Evolutionary conservation across 2,329 filamentous ascomycete species (phyloP).

Genomic region (Chrysosporium keratinophilum): DNA sequence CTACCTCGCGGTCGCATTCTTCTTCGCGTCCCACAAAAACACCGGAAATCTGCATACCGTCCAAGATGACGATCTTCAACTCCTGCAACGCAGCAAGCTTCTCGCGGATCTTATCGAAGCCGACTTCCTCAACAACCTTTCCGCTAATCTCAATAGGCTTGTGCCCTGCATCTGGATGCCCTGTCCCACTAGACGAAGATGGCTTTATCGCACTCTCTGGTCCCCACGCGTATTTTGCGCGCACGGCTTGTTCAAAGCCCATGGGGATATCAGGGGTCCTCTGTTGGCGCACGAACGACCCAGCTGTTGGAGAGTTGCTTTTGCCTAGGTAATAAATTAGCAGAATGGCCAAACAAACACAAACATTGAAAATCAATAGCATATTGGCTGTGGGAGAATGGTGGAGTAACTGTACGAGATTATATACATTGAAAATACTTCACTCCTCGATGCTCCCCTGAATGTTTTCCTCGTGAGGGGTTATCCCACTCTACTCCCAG

Average conservation of each 20-base stretch:
- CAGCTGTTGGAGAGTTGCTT: slow-evolving; percentile 56
- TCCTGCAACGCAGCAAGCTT: slow-evolving; percentile 68
- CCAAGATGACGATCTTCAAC: slow-evolving; percentile 69
- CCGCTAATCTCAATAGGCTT: slow-evolving; percentile 59
- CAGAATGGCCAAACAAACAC: not conserved
- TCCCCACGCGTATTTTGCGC: slow-evolving; percentile 70
- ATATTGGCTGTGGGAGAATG: not conserved
- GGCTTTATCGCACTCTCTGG: slow-evolving; percentile 12
- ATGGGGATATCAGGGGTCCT: slow-evolving; percentile 57
- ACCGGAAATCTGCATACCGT: slow-evolving; percentile 55
- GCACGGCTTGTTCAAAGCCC: slow-evolving; percentile 69
- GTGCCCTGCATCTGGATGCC: not conserved
- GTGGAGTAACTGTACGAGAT: not conserved
- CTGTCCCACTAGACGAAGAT: not conserved
- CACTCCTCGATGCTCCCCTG: slow-evolving; percentile 67
- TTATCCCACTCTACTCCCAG: slow-evolving; percentile 97
- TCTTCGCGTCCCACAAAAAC: slow-evolving; percentile 24
- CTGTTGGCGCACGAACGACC: slow-evolving; percentile 75
- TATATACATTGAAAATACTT: slow-evolving; percentile 70
- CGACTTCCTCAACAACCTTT: slow-evolving; percentile 86
- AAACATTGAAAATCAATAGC: no score
- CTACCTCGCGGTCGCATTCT: slow-evolving; percentile 19
- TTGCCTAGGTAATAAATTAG: slow-evolving; percentile 40
- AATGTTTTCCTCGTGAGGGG: slow-evolving; percentile 72
- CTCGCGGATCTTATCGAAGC: slow-evolving; percentile 82